Evolutionary conservation across 106 monocot genomes (phyloP).

Genomic region (Dendrobium chrysotoxum): DNA sequence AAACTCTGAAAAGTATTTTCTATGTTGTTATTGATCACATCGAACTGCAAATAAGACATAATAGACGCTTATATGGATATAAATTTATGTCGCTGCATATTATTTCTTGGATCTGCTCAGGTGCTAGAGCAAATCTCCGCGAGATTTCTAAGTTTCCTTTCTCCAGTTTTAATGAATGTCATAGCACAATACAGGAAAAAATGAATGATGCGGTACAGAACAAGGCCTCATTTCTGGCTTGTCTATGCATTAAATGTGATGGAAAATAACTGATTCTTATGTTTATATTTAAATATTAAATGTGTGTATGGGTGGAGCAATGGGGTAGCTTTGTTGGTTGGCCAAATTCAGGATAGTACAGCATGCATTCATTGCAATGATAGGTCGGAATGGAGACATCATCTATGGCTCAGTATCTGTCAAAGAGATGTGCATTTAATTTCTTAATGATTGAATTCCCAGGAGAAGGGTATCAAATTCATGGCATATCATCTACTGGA

Average conservation of each 20-base stretch:
- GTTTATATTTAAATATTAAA: conserved; percentile 4
- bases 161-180: conserved; percentile 4
- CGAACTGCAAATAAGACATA: too few species aligned
- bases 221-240: background rate
- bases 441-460: conserved; percentile 13
- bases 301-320: conserved; percentile 17
- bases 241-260: conserved; percentile 3
- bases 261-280: background rate
- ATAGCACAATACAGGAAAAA: background rate
- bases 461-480: background rate
- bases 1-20: too few species aligned
- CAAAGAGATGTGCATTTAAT: conserved; percentile 5
- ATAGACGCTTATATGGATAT: too few species aligned
- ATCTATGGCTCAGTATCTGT: conserved; percentile 8
- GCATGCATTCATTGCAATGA: conserved; percentile 41
- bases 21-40: too few species aligned
- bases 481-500: background rate
- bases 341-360: conserved; percentile 7
- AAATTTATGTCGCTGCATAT: background rate
- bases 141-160: conserved; percentile 5
- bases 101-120: background rate
- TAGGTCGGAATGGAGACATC: conserved; percentile 14
- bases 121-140: background rate
- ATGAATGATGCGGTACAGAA: background rate
- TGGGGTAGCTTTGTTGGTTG: conserved; percentile 14